Conservation (phyloP, 2,329 filamentous ascomycete genomes). For the Penicillium sp. region DNA sequence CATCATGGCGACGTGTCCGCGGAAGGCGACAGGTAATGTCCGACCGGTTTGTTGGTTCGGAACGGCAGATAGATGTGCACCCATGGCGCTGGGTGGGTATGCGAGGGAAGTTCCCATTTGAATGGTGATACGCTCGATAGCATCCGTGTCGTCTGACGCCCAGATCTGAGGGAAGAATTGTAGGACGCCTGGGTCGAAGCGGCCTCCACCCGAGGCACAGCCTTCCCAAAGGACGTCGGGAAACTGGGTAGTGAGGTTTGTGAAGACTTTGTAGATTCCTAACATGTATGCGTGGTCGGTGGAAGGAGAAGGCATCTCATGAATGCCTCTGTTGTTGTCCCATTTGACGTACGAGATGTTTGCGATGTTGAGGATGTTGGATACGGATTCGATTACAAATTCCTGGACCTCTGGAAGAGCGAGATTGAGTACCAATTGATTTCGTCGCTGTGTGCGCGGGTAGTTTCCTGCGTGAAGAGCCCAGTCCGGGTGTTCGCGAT, state of each 20-base stretch:
- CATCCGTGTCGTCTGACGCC: conserved; percentile 67
- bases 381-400: conserved; percentile 59
- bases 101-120: conserved; percentile 65
- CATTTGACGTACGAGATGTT: conserved; percentile 65
- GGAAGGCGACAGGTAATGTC: conserved; percentile 58
- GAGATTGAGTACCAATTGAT: conserved; percentile 63
- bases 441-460: conserved; percentile 56
- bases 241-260: conserved; percentile 59
- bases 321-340: conserved; percentile 67
- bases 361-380: conserved; percentile 54
- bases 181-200: conserved; percentile 64
- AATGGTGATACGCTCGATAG: conserved; percentile 60
- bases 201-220: conserved; percentile 64
- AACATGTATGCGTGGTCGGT: conserved; percentile 62
- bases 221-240: conserved; percentile 66
- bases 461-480: conserved; percentile 59
- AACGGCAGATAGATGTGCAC: conserved; percentile 63
- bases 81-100: conserved; percentile 65
- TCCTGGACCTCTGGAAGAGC: conserved; percentile 63
- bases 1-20: conserved; percentile 68
- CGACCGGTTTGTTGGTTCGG: conserved; percentile 61
- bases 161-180: conserved; percentile 67
- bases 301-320: conserved; percentile 57
- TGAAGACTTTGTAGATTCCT: conserved; percentile 63
- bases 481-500: conserved; percentile 65